Percentiles rank a stretch among this genome's conserved stretches.
These are phyloP conservation scores for Microbotryomycetes sp. DNA, from an alignment of 1,284 basidiomycete genomes.

Conservation along the genomic window DNA sequence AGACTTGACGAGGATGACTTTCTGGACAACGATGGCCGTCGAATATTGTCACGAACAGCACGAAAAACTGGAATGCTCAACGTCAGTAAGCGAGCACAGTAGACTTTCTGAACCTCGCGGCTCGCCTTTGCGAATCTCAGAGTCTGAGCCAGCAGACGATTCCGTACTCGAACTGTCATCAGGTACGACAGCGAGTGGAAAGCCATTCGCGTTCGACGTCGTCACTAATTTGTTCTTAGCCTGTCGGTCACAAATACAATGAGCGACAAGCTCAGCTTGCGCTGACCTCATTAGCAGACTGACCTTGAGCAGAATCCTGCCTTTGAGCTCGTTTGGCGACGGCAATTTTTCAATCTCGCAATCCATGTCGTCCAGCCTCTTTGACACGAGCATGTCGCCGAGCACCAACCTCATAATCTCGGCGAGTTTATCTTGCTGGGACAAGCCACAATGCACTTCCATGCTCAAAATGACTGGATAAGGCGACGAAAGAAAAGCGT, in stretches of 20 bases:
- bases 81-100: background rate
- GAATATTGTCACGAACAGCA: conserved; percentile 8
- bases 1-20: background rate
- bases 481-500: conserved; percentile 86
- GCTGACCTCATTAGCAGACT: no score
- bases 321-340: conserved; percentile 78
- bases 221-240: conserved; percentile 31
- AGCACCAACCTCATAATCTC: conserved; percentile 71
- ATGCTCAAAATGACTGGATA: conserved; percentile 93
- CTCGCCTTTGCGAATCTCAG: conserved; percentile 35
- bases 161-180: conserved; percentile 7
- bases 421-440: conserved; percentile 78
- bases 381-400: conserved; percentile 60
- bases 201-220: conserved; percentile 8
- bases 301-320: conserved; percentile 78
- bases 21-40: background rate
- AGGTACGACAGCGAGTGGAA: conserved; percentile 12
- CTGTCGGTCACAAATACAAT: conserved; percentile 13
- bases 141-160: conserved; percentile 36
- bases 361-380: conserved; percentile 42
- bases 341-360: conserved; percentile 55
- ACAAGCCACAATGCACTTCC: conserved; percentile 78
- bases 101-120: background rate
- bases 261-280: no score
- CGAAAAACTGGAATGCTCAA: conserved; percentile 26